Conservation (phyloP, 305 asterid genomes). For the Fraxinus nigra region DNA sequence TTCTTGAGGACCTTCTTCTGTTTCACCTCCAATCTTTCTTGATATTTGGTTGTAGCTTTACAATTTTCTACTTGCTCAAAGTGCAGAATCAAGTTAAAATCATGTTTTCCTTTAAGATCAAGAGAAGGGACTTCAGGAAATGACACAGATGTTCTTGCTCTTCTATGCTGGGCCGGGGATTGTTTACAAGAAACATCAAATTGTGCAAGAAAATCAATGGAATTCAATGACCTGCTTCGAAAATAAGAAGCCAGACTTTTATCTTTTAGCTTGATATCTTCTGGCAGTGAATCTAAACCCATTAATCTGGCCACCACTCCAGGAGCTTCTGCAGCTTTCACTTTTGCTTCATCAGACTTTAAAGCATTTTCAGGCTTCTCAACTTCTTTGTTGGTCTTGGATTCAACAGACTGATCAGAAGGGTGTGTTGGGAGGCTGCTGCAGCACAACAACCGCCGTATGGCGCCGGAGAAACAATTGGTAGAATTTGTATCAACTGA, state of each 20-base stretch:
- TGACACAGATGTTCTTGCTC: constrained; percentile 49
- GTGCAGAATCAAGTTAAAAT: neutral
- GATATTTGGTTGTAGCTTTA: neutral
- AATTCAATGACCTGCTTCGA: constrained; percentile 55
- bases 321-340: constrained; percentile 23
- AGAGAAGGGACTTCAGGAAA: constrained; percentile 33
- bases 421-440: constrained; percentile 61
- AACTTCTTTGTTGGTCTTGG: neutral
- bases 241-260: constrained; percentile 39
- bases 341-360: constrained; percentile 4
- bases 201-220: constrained; percentile 45
- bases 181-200: constrained; percentile 24
- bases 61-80: constrained; percentile 13
- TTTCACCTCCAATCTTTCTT: neutral
- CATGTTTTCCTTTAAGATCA: constrained; percentile 13
- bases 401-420: constrained; percentile 32
- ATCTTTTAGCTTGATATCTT: constrained; percentile 1
- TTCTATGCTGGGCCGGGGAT: constrained; percentile 32
- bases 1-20: neutral
- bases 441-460: constrained; percentile 40
- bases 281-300: constrained; percentile 61
- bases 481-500: constrained; percentile 24
- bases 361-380: neutral
- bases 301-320: constrained; percentile 64
- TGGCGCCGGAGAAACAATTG: constrained; percentile 40